phyloP scores from a whole-genome alignment of 2,329 filamentous ascomycete species.

The Coleophoma eucalyptorum region DNA sequence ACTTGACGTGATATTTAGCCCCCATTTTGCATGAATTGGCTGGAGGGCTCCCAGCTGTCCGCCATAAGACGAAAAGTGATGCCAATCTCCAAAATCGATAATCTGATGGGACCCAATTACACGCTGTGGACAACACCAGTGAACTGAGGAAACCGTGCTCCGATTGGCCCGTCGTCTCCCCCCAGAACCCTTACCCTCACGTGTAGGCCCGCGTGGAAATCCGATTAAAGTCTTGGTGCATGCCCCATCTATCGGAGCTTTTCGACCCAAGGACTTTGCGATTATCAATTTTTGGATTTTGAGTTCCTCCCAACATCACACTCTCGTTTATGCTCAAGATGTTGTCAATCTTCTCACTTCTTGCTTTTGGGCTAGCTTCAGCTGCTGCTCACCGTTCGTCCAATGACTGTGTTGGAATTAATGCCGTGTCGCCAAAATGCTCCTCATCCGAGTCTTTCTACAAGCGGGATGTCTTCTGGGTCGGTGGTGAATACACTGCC shows the following conservation, averaged over 20 bases:
- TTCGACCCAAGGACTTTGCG: not conserved
- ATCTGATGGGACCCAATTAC: not conserved
- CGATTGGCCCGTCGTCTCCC: not conserved
- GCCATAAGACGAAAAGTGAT: too few relatives aligned
- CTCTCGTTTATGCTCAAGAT: slow-evolving; percentile 1
- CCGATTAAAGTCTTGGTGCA: not conserved
- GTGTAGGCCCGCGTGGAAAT: not conserved
- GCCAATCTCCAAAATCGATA: too few relatives aligned
- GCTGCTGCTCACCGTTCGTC: not conserved
- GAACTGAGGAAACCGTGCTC: not conserved
- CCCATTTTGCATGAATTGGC: too few relatives aligned
- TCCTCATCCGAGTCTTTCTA: slow-evolving; percentile 11
- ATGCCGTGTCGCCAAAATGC: slow-evolving; percentile 10
- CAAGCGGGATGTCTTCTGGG: slow-evolving; percentile 13
- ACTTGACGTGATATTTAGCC: too few relatives aligned
- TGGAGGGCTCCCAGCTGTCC: too few relatives aligned
- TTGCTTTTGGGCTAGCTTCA: not conserved
- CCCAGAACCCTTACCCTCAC: not conserved
- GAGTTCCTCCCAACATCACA: not conserved
- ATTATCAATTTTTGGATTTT: not conserved
- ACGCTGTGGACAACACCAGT: not conserved
- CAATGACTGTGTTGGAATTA: slow-evolving; percentile 8
- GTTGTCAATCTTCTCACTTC: not conserved
- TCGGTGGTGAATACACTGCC: slow-evolving; percentile 13
- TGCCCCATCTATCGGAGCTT: not conserved